Percentiles rank a stretch among this genome's conserved stretches.
Conservation (phyloP, 768 basidiomycete species). For the Boletus speciosus region DNA sequence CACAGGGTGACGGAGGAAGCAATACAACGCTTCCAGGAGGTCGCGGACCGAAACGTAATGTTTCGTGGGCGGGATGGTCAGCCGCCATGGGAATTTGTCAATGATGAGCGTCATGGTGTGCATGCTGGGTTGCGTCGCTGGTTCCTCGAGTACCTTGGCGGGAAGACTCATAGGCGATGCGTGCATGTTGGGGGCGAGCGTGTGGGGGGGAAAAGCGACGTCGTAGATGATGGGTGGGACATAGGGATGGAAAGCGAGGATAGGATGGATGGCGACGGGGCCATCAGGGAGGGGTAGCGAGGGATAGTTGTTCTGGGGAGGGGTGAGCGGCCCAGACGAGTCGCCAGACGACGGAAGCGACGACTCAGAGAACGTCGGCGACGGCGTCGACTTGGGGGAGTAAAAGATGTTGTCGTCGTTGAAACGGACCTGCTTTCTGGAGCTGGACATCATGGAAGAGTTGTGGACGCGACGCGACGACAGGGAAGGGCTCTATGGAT, state of each 20-base stretch:
- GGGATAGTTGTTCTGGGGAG: conserved; percentile 23
- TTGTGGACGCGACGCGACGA: conserved; percentile 7
- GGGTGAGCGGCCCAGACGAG: conserved; percentile 28
- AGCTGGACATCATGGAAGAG: conserved; percentile 17
- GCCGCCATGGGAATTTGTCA: conserved; percentile 33
- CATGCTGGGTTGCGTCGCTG: conserved; percentile 32
- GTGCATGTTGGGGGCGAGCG: conserved; percentile 21
- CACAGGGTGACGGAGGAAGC: conserved; percentile 39
- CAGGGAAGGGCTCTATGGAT: conserved; percentile 9
- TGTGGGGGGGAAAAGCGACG: conserved; percentile 16
- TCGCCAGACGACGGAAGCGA: conserved; percentile 30
- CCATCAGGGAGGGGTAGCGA: conserved; percentile 23
- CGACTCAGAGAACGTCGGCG: conserved; percentile 27
- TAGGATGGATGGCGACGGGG: conserved; percentile 29
- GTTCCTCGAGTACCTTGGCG: conserved; percentile 20
- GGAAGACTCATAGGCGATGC: conserved; percentile 28
- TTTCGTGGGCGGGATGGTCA: conserved; percentile 28
- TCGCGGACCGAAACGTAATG: conserved; percentile 42
- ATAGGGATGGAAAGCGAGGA: conserved; percentile 29
- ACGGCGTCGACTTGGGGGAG: conserved; percentile 25
- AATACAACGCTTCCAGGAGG: conserved; percentile 46
- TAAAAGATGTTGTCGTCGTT: conserved; percentile 32
- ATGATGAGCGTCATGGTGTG: conserved; percentile 30
- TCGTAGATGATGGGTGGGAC: conserved; percentile 22
- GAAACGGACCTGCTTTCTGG: conserved; percentile 29